Evolutionary conservation across 2,329 filamentous ascomycete species (phyloP).

Genomic region (Penicillium sp.): DNA sequence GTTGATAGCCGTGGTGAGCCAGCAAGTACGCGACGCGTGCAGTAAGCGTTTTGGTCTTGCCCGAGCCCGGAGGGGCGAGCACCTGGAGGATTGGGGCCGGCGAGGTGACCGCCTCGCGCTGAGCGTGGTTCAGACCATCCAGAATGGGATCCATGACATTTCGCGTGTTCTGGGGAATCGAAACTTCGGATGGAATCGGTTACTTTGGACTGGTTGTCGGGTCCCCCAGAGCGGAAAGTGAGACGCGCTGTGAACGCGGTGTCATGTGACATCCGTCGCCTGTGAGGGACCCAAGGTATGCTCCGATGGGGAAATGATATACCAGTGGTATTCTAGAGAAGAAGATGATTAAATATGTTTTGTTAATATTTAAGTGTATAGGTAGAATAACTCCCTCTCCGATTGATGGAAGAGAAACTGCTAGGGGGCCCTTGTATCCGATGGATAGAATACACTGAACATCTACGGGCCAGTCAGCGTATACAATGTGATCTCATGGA

Average conservation of each 20-base stretch:
- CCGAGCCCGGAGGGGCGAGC: constrained; percentile 67
- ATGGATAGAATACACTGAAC: no score
- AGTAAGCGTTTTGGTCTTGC: constrained; percentile 94
- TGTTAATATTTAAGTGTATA: background rate
- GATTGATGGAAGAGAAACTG: background rate
- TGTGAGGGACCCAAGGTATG: background rate
- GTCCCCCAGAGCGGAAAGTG: constrained; percentile 4
- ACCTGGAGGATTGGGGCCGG: constrained; percentile 61
- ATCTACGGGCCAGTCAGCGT: no score
- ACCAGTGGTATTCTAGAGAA: no score
- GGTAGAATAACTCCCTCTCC: background rate
- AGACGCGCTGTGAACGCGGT: constrained; percentile 27
- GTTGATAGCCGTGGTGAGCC: constrained; percentile 68
- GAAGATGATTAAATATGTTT: background rate
- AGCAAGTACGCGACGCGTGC: constrained; percentile 90
- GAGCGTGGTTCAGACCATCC: constrained; percentile 64
- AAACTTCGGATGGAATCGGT: background rate
- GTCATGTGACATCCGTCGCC: constrained; percentile 31
- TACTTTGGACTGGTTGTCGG: background rate
- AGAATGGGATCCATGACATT: constrained; percentile 57
- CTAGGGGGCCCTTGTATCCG: no score
- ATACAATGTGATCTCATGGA: no score
- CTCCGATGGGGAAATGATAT: background rate
- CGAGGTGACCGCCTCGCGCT: constrained; percentile 65
- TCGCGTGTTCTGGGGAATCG: constrained; percentile 2